A percentile compares a stretch with the other conserved stretches of the same genome.
Conservation (phyloP, 192 early-diverging fungal species). For the Mortierella alpina region DNA sequence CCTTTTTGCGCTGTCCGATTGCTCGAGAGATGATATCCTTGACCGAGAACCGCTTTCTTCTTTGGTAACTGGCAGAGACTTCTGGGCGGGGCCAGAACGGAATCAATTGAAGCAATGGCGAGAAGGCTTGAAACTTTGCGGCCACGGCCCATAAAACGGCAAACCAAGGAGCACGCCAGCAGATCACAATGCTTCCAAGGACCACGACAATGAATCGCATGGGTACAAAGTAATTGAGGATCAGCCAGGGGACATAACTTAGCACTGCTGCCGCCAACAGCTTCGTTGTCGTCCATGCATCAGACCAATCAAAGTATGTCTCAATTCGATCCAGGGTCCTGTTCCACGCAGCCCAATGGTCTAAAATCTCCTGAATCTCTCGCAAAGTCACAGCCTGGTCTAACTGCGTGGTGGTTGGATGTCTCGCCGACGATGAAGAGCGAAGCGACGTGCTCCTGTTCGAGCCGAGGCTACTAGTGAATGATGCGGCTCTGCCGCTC, state of each 20-base stretch:
- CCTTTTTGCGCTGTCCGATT: slow-evolving; percentile 55
- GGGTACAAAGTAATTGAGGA: slow-evolving; percentile 50
- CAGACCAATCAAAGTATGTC: slow-evolving; percentile 53
- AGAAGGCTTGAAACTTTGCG: slow-evolving; percentile 39
- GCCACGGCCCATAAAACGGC: slow-evolving; percentile 42
- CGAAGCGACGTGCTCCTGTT: slow-evolving; percentile 24
- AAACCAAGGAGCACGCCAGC: slow-evolving; percentile 62
- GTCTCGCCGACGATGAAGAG: slow-evolving; percentile 19
- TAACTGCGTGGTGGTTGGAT: slow-evolving; percentile 47
- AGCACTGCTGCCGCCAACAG: slow-evolving; percentile 21
- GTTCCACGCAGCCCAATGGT: slow-evolving; percentile 51
- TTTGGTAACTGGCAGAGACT: slow-evolving; percentile 25
- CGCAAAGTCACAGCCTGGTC: slow-evolving; percentile 52
- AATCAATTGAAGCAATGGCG: slow-evolving; percentile 39
- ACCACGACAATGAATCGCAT: slow-evolving; percentile 46
- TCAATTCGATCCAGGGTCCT: slow-evolving; percentile 34
- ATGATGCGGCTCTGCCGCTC: slow-evolving; percentile 23
- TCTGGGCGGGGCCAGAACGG: slow-evolving; percentile 38
- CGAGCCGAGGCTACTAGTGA: slow-evolving; percentile 10
- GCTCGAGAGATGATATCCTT: slow-evolving; percentile 53
- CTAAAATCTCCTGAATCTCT: slow-evolving; percentile 57
- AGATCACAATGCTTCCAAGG: slow-evolving; percentile 46
- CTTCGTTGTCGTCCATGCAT: slow-evolving; percentile 32
- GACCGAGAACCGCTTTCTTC: slow-evolving; percentile 41
- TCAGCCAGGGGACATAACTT: slow-evolving; percentile 53